Percentiles rank a stretch among this genome's conserved stretches.
phyloP scores from a whole-genome alignment of 208 protist genomes.

The Acanthamoeba culbertsoni region DNA sequence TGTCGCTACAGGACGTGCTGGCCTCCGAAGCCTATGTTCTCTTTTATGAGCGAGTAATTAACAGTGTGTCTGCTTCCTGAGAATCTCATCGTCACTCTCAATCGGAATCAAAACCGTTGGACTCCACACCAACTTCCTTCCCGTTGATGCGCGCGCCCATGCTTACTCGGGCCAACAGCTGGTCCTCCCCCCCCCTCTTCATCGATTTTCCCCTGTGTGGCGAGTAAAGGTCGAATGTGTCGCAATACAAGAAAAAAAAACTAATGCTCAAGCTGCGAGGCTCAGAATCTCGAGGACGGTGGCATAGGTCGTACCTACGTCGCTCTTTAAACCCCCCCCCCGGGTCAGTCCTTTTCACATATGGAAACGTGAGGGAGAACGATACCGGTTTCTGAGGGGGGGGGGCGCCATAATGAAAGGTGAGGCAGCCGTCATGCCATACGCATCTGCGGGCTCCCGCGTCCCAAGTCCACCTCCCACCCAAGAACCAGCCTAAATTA shows the following conservation, averaged over 20 bases:
- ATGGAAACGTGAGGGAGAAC: neutral
- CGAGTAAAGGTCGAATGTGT: neutral
- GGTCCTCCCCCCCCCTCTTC: neutral
- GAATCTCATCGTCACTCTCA: conserved; percentile 4
- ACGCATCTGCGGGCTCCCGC: neutral
- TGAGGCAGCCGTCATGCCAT: neutral
- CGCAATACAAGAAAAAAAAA: neutral
- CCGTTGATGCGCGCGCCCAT: neutral
- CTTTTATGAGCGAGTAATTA: no score
- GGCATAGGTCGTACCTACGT: neutral
- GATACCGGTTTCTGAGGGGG: neutral
- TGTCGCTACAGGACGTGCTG: neutral
- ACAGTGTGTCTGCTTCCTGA: no score
- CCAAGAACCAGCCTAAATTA: no score
- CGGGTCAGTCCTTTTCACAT: neutral
- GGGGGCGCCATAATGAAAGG: neutral
- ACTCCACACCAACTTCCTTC: neutral
- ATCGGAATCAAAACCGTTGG: neutral
- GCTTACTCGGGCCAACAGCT: neutral
- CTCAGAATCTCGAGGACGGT: neutral
- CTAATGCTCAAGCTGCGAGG: neutral
- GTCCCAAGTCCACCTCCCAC: conserved; percentile 23
- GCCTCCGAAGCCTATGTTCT: neutral
- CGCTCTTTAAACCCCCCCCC: neutral
- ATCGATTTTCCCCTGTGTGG: neutral